phyloP scores from a whole-genome alignment of 2,329 filamentous ascomycete genomes.

The Fusarium torulosum region DNA sequence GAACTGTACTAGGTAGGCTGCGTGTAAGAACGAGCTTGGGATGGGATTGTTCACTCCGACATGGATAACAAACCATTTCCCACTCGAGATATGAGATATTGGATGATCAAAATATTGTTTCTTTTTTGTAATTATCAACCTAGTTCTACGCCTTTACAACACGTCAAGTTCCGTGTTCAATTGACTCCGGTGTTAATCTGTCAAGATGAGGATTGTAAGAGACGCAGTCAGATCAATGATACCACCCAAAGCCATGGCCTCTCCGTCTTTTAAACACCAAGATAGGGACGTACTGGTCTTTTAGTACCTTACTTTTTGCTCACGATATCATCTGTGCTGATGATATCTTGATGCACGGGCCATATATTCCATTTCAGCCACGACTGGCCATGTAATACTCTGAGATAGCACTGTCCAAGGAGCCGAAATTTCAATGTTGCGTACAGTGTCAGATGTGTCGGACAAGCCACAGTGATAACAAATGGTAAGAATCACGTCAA shows the following conservation, averaged over 20 bases:
- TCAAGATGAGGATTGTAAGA: too few relatives aligned
- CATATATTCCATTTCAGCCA: constrained; percentile 16
- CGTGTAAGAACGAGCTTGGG: constrained; percentile 12
- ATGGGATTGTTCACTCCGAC: not conserved
- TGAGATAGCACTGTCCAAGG: not conserved
- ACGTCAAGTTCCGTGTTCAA: too few relatives aligned
- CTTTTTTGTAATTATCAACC: too few relatives aligned
- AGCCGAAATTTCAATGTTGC: rapidly evolving
- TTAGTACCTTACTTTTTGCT: not conserved
- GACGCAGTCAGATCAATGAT: too few relatives aligned
- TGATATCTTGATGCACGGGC: not conserved
- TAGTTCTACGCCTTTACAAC: too few relatives aligned
- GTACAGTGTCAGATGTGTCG: not conserved
- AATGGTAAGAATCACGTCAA: constrained; percentile 38
- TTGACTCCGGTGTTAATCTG: too few relatives aligned
- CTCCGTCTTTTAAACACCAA: not conserved
- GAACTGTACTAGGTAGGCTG: constrained; percentile 27
- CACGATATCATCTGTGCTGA: not conserved
- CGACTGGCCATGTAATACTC: not conserved
- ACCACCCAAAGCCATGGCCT: too few relatives aligned
- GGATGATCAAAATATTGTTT: too few relatives aligned
- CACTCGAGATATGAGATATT: too few relatives aligned
- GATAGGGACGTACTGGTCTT: not conserved
- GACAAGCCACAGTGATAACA: constrained; percentile 22
- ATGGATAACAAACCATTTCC: not conserved